A percentile compares a stretch with the other conserved stretches of the same genome.
Conservation (phyloP, 208 protist species). For the Leishmania aethiopica region DNA sequence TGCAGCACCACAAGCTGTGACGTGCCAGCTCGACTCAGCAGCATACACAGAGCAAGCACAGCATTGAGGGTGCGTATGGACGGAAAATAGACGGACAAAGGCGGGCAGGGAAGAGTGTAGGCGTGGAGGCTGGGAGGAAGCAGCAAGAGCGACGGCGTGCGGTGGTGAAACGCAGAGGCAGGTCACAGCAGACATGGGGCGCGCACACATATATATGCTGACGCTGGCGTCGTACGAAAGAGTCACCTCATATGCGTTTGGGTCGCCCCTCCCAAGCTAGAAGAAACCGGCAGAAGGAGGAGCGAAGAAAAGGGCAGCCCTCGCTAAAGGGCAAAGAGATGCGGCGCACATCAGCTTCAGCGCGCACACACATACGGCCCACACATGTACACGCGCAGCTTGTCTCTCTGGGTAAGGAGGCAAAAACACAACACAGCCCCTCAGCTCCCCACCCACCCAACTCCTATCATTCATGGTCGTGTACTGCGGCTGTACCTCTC, state of each 20-base stretch:
- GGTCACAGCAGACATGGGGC: not conserved
- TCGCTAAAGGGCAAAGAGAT: not conserved
- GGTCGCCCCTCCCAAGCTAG: not conserved
- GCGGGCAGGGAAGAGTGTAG: constrained; percentile 3
- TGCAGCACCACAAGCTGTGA: not conserved
- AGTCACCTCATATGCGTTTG: not conserved
- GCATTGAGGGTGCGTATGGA: not conserved
- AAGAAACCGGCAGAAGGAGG: not conserved
- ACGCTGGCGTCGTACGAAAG: not conserved
- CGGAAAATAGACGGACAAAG: not conserved
- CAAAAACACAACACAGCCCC: not conserved
- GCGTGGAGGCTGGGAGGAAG: not conserved
- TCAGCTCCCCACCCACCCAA: not conserved
- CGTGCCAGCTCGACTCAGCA: not conserved
- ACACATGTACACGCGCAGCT: not conserved
- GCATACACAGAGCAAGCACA: not conserved
- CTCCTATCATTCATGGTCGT: not conserved
- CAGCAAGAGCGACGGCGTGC: not conserved
- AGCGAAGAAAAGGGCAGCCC: not conserved
- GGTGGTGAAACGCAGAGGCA: not conserved
- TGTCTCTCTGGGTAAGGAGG: not conserved
- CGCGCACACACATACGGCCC: not conserved
- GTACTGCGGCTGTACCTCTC: not conserved
- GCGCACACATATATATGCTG: too few species aligned
- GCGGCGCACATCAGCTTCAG: not conserved